These are phyloP conservation scores for Hydnomerulius pinastri DNA, from an alignment of 768 basidiomycete genomes.

Conservation along the genomic window DNA sequence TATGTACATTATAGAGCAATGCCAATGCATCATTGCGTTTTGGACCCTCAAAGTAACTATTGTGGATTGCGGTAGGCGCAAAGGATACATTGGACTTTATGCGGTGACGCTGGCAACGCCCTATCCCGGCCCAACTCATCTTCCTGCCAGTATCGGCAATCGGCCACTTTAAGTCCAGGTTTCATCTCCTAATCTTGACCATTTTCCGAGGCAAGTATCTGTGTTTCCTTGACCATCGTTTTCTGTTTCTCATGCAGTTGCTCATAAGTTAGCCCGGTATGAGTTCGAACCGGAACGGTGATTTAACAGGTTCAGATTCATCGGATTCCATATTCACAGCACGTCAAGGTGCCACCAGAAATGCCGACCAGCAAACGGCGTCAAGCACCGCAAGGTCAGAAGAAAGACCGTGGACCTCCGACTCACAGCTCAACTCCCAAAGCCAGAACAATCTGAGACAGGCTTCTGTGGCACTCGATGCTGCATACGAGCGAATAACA, in stretches of 20 bases:
- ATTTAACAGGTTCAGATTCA: slow-evolving; percentile 10
- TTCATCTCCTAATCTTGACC: background rate
- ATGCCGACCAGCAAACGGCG: slow-evolving; percentile 7
- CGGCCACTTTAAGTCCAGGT: background rate
- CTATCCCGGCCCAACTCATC: background rate
- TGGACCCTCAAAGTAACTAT: too few species aligned
- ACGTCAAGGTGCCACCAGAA: slow-evolving; percentile 15
- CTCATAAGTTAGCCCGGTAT: slow-evolving; percentile 15
- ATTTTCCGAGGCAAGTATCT: background rate
- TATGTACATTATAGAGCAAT: slow-evolving; percentile 10
- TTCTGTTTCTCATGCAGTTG: background rate
- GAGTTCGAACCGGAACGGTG: slow-evolving; percentile 17
- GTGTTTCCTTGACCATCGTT: background rate
- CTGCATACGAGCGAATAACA: slow-evolving; percentile 55
- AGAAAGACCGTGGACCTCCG: slow-evolving; percentile 10
- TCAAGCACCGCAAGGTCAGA: slow-evolving; percentile 8
- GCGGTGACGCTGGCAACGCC: too few species aligned
- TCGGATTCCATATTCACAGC: slow-evolving; percentile 15
- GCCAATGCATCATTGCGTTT: slow-evolving; percentile 6
- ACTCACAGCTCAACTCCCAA: slow-evolving; percentile 15
- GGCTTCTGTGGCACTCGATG: slow-evolving; percentile 55
- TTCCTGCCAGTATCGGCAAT: background rate
- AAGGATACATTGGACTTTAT: too few species aligned
- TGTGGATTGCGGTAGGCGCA: too few species aligned
- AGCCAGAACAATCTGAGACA: slow-evolving; percentile 45